Evolutionary conservation across 768 basidiomycete species (phyloP).

Genomic region (Pholiota conissans): DNA sequence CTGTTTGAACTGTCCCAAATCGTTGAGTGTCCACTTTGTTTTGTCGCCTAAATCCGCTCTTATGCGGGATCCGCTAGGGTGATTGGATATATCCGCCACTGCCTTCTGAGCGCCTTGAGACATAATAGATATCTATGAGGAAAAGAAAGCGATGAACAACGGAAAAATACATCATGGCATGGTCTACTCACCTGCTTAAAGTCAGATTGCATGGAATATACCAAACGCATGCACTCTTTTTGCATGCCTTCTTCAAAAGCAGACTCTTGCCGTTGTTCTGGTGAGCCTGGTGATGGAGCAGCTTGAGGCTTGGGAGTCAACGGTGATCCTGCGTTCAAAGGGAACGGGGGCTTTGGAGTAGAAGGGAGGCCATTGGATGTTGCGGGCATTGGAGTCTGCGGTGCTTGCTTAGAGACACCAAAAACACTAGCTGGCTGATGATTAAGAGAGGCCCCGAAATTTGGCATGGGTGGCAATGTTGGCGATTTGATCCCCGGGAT

Average conservation of each 20-base stretch:
- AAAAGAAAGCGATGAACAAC: background rate
- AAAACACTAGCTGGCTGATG: background rate
- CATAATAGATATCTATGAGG: background rate
- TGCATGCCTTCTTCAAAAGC: constrained; percentile 66
- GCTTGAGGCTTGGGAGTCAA: background rate
- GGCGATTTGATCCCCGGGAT: constrained; percentile 1
- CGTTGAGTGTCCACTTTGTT: constrained; percentile 54
- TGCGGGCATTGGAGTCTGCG: constrained; percentile 2
- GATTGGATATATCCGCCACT: constrained; percentile 26
- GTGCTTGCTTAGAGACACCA: background rate
- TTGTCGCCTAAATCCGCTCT: constrained; percentile 47
- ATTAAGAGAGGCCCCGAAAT: too few species aligned
- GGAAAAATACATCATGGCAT: too few species aligned
- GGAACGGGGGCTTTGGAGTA: background rate
- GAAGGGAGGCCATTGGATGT: background rate
- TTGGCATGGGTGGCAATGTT: background rate
- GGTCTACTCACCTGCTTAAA: constrained; percentile 48
- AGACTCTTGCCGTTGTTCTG: constrained; percentile 17
- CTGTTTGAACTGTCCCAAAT: constrained; percentile 52
- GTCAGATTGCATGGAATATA: constrained; percentile 35
- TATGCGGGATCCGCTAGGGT: constrained; percentile 37
- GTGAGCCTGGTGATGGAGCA: background rate
- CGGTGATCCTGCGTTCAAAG: background rate
- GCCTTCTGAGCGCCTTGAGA: background rate
- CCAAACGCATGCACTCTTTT: constrained; percentile 55